These are phyloP conservation scores for Plasmodiophora brassicae DNA, from an alignment of 208 protist species.

Conservation along the genomic window DNA sequence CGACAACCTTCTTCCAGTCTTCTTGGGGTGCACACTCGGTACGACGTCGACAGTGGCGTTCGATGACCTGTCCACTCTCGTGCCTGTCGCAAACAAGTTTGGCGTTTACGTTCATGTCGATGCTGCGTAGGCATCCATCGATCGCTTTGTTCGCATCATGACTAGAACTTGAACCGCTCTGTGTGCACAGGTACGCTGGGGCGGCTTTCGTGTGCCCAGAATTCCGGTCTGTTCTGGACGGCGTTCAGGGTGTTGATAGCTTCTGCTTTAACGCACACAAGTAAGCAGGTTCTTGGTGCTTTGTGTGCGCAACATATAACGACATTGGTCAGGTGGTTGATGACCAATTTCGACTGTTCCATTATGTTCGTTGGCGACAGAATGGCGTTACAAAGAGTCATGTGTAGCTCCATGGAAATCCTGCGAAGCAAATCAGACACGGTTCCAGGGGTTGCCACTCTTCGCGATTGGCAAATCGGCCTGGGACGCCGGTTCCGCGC, in stretches of 20 bases:
- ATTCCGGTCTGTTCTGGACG: not conserved
- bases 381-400: not conserved
- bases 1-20: not conserved
- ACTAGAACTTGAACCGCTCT: too few relatives aligned
- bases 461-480: not conserved
- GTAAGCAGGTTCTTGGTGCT: too few relatives aligned
- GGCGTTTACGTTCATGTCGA: not conserved
- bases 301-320: too few relatives aligned
- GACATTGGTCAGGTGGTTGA: too few relatives aligned
- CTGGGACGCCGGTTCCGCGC: not conserved
- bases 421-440: too few relatives aligned
- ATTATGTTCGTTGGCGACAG: not conserved
- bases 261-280: not conserved
- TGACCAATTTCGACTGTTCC: not conserved
- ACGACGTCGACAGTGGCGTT: not conserved
- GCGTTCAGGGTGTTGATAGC: not conserved
- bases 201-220: not conserved
- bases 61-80: not conserved
- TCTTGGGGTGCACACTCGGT: not conserved
- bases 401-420: not conserved
- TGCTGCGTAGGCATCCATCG: not conserved
- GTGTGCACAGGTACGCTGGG: too few relatives aligned
- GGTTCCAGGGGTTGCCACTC: not conserved
- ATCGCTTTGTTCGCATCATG: too few relatives aligned
- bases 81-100: not conserved